Percentiles rank a stretch among this genome's conserved stretches.
Evolutionary conservation across 1,284 basidiomycete genomes (phyloP).

Genomic region (Xerocomus amazonicus): DNA sequence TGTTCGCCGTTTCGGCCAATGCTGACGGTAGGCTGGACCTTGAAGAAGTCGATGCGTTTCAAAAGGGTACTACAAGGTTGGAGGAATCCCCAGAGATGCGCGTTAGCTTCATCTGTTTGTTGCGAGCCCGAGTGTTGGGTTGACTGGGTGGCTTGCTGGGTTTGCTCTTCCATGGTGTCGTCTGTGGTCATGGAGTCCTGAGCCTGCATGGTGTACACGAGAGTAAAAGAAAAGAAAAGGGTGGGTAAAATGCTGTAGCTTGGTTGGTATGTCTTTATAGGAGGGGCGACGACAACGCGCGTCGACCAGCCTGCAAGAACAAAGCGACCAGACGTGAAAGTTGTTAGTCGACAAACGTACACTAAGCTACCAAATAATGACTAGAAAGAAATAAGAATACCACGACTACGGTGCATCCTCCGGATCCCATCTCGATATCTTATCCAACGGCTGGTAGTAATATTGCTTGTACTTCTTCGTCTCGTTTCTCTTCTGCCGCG

Average conservation of each 20-base stretch:
- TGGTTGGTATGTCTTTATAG: slow-evolving; percentile 18
- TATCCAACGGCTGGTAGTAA: slow-evolving; percentile 67
- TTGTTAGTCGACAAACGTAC: slow-evolving; percentile 14
- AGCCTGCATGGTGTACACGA: slow-evolving; percentile 11
- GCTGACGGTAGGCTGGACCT: slow-evolving; percentile 42
- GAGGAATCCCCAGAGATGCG: slow-evolving; percentile 65
- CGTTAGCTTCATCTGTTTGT: slow-evolving; percentile 32
- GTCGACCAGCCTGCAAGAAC: slow-evolving; percentile 10
- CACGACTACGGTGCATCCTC: slow-evolving; percentile 44
- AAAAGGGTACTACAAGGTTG: slow-evolving; percentile 53
- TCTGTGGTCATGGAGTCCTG: slow-evolving; percentile 28
- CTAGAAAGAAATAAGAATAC: background rate
- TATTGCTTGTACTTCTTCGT: slow-evolving; percentile 81
- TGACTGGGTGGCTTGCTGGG: slow-evolving; percentile 50
- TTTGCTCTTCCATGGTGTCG: slow-evolving; percentile 36
- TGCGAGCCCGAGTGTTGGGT: slow-evolving; percentile 39
- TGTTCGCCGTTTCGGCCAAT: slow-evolving; percentile 51
- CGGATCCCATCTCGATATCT: slow-evolving; percentile 60
- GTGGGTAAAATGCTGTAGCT: background rate
- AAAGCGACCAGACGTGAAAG: slow-evolving; percentile 16
- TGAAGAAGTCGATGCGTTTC: slow-evolving; percentile 58
- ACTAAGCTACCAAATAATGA: slow-evolving; percentile 2
- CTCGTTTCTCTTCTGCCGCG: slow-evolving; percentile 65
- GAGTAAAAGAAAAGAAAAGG: background rate
- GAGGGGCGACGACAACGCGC: background rate